Conservation (phyloP, 768 basidiomycete genomes). For the Hydnum rufescens region DNA sequence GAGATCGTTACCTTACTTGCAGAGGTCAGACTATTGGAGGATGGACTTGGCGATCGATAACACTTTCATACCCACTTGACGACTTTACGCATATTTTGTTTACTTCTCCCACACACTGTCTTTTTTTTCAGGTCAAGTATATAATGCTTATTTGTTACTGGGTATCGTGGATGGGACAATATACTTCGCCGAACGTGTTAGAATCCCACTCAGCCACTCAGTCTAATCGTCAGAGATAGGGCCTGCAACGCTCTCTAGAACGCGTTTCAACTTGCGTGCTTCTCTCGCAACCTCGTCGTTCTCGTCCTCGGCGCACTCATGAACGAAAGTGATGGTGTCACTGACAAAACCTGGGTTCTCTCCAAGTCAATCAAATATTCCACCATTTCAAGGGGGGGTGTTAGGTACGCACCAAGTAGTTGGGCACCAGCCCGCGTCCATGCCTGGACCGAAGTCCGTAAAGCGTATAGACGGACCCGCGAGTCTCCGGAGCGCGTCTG, state of each 20-base stretch:
- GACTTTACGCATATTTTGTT: neutral
- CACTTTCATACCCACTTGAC: neutral
- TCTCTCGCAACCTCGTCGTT: conserved; percentile 61
- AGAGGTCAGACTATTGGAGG: conserved; percentile 4
- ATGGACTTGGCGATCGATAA: conserved; percentile 3
- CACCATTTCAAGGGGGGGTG: neutral
- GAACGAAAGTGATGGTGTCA: conserved; percentile 72
- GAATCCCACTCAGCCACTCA: neutral
- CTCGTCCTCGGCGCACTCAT: conserved; percentile 76
- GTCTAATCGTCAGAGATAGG: conserved; percentile 11
- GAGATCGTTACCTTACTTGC: conserved; percentile 4
- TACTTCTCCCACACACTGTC: neutral
- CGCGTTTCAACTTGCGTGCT: conserved; percentile 22
- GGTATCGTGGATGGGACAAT: too few species aligned
- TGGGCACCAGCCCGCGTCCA: conserved; percentile 66
- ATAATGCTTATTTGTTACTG: too few species aligned
- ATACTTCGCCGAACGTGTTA: neutral
- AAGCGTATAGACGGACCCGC: conserved; percentile 44
- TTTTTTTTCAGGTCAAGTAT: neutral
- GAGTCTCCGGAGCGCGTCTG: conserved; percentile 72
- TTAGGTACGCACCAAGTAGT: conserved; percentile 36
- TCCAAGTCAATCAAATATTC: neutral
- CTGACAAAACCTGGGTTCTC: conserved; percentile 42
- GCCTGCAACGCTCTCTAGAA: conserved; percentile 18
- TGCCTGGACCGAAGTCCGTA: conserved; percentile 45